phyloP scores from a whole-genome alignment of 129 eudicot genomes.

The Tanacetum coccineum region DNA sequence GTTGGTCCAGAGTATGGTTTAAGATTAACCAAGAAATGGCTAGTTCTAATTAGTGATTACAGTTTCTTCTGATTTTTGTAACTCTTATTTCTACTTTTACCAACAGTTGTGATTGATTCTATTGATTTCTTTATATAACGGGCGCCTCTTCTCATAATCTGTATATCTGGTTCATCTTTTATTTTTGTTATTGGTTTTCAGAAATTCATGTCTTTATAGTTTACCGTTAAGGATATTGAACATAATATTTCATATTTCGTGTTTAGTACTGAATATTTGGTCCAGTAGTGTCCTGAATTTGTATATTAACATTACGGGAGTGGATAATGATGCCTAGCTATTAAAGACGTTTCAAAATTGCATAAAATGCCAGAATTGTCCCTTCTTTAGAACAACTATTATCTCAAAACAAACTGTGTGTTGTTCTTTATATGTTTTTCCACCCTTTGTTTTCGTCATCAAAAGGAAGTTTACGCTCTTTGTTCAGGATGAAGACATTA shows the following conservation, averaged over 20 bases:
- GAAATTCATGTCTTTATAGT: background rate
- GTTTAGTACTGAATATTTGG: no score
- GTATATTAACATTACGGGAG: no score
- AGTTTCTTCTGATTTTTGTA: background rate
- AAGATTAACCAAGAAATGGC: no score
- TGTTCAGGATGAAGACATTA: constrained; percentile 77
- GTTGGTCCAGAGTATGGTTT: no score
- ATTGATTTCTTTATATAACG: no score
- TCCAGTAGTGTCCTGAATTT: no score
- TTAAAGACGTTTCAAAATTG: background rate
- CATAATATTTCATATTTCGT: no score
- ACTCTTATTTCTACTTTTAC: background rate
- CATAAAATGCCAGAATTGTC: background rate
- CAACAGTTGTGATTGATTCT: constrained; percentile 11
- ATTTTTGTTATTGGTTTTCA: background rate
- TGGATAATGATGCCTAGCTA: background rate
- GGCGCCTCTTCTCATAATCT: no score
- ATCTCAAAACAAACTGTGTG: constrained; percentile 11
- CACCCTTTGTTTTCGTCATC: background rate
- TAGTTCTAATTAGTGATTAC: no score
- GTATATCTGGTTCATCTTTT: no score
- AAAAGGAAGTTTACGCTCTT: constrained; percentile 16
- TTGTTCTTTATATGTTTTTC: background rate
- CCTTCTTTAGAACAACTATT: background rate
- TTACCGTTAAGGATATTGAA: no score